Conservation (phyloP, 2,329 filamentous ascomycete species). For the Colletotrichum simmondsii region DNA sequence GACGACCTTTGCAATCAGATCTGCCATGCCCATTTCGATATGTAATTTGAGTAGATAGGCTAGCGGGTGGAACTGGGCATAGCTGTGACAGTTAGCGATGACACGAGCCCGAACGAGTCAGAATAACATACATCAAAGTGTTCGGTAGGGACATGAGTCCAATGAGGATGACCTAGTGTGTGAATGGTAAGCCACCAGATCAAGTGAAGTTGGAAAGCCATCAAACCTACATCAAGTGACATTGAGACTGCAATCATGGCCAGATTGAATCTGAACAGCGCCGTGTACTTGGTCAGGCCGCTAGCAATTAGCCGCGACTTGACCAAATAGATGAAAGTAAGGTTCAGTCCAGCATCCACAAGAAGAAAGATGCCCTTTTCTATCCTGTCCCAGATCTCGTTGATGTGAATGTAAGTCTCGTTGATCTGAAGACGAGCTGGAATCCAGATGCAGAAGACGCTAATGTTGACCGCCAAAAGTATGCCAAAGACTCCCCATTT, state of each 20-base stretch:
- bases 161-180: constrained; percentile 27
- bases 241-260: constrained; percentile 40
- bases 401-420: constrained; percentile 52
- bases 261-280: constrained; percentile 49
- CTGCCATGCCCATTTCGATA: constrained; percentile 63
- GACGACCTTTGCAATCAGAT: constrained; percentile 53
- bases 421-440: constrained; percentile 55
- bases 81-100: constrained; percentile 27
- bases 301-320: constrained; percentile 56
- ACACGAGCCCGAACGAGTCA: background rate
- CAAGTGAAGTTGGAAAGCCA: rapidly evolving
- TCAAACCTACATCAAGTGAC: constrained; percentile 39
- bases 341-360: constrained; percentile 57
- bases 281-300: constrained; percentile 59
- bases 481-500: constrained; percentile 55
- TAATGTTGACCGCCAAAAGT: constrained; percentile 58
- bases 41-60: constrained; percentile 60
- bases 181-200: background rate
- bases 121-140: constrained; percentile 37
- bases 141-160: constrained; percentile 42
- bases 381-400: constrained; percentile 59
- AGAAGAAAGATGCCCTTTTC: constrained; percentile 59
- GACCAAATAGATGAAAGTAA: constrained; percentile 57
- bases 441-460: constrained; percentile 62
- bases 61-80: constrained; percentile 53